These are phyloP conservation scores for Kalaharituber pfeilii DNA, from an alignment of 2,329 filamentous ascomycete genomes.

Conservation along the genomic window DNA sequence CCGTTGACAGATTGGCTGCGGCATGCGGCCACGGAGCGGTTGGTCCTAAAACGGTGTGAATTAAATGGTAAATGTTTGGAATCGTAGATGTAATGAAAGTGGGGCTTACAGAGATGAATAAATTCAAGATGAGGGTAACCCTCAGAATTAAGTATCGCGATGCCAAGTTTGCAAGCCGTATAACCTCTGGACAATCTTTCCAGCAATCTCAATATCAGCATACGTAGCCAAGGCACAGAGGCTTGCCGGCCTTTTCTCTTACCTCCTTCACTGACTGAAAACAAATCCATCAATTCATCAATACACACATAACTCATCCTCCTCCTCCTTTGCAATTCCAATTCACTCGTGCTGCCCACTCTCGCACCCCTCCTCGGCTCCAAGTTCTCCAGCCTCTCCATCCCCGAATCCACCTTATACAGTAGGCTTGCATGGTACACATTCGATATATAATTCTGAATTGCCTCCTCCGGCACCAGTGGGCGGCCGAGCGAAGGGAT, in stretches of 20 bases:
- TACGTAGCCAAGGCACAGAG: too few species aligned
- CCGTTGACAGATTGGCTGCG: conserved; percentile 65
- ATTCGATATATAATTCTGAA: conserved; percentile 52
- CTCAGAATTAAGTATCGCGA: conserved; percentile 71
- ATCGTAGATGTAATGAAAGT: not conserved
- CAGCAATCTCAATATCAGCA: too few species aligned
- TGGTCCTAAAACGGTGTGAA: conserved; percentile 41
- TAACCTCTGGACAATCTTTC: conserved; percentile 3
- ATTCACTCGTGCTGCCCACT: conserved; percentile 20
- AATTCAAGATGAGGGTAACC: conserved; percentile 59
- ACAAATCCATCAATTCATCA: conserved; percentile 48
- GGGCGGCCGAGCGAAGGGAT: conserved; percentile 53
- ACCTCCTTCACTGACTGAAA: conserved; percentile 7
- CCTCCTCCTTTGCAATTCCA: conserved; percentile 25
- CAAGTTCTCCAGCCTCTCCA: conserved; percentile 8
- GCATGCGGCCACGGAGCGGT: conserved; percentile 72
- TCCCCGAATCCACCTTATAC: conserved; percentile 18
- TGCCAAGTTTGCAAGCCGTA: conserved; percentile 52
- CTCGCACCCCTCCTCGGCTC: conserved; percentile 5
- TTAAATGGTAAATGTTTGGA: not conserved
- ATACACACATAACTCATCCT: conserved; percentile 67
- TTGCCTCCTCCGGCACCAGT: conserved; percentile 46
- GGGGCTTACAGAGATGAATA: conserved; percentile 47
- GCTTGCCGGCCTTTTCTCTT: too few species aligned
- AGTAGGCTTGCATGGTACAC: conserved; percentile 39